These are phyloP conservation scores for Citeromyces matritensis DNA, from an alignment of 805 yeast genomes.

Conservation along the genomic window DNA sequence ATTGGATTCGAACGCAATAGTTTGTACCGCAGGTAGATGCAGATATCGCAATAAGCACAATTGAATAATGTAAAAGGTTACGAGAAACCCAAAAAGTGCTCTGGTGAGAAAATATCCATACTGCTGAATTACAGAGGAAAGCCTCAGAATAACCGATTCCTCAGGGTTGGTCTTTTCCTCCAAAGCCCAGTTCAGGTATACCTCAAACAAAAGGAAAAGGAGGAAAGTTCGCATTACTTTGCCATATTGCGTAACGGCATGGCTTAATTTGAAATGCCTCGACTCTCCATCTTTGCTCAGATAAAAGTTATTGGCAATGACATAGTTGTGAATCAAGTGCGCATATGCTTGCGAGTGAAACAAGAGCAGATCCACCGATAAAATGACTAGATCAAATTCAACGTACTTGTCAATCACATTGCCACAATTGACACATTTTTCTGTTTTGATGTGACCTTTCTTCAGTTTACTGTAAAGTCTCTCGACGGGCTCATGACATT, in stretches of 20 bases:
- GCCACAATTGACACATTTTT: conserved; percentile 61
- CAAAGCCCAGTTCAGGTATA: conserved; percentile 83
- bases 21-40: conserved; percentile 13
- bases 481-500: conserved; percentile 56
- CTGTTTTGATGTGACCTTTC: conserved; percentile 63
- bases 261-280: not conserved
- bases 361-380: conserved; percentile 71
- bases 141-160: conserved; percentile 12
- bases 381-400: conserved; percentile 74
- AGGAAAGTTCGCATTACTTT: conserved; percentile 29
- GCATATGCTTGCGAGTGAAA: conserved; percentile 80
- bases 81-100: conserved; percentile 21
- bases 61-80: conserved; percentile 14
- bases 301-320: conserved; percentile 13
- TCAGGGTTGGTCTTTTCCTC: conserved; percentile 45
- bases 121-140: conserved; percentile 27
- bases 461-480: conserved; percentile 61
- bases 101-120: conserved; percentile 40
- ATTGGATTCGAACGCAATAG: conserved; percentile 7
- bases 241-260: conserved; percentile 1
- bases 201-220: conserved; percentile 66
- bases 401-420: conserved; percentile 79
- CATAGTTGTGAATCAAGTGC: conserved; percentile 69
- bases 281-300: conserved; percentile 1
- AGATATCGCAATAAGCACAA: conserved; percentile 12